phyloP scores from a whole-genome alignment of 1,284 basidiomycete genomes.

The Somion occarium region DNA sequence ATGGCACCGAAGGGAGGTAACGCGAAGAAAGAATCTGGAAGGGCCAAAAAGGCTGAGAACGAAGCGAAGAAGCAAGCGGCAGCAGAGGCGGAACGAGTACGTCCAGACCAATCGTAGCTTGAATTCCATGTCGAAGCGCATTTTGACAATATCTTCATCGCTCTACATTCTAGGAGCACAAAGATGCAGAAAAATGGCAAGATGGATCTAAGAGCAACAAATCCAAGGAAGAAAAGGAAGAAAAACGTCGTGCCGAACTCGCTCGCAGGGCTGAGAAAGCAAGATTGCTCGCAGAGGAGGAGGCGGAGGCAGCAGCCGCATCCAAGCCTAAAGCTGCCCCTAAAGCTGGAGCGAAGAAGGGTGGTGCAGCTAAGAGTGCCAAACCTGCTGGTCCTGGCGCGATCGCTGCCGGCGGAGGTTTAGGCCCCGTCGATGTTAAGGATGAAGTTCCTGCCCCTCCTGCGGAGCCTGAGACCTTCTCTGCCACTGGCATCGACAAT shows the following conservation, averaged over 20 bases:
- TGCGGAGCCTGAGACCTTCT: slow-evolving; percentile 62
- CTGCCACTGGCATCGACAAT: slow-evolving; percentile 89
- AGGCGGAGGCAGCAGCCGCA: slow-evolving; percentile 52
- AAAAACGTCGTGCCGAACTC: slow-evolving; percentile 68
- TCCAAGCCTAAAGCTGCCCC: slow-evolving; percentile 62
- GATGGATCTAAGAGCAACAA: slow-evolving; percentile 64
- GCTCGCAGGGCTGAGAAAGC: slow-evolving; percentile 77
- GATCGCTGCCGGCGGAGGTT: slow-evolving; percentile 65
- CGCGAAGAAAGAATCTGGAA: slow-evolving; percentile 84
- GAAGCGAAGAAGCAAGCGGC: slow-evolving; percentile 72
- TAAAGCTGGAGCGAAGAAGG: slow-evolving; percentile 62
- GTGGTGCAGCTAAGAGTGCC: slow-evolving; percentile 20
- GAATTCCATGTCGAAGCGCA: too few relatives aligned
- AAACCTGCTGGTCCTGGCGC: slow-evolving; percentile 73
- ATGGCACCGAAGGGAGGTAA: slow-evolving; percentile 88
- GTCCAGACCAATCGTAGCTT: too few relatives aligned
- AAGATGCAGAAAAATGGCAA: slow-evolving; percentile 79
- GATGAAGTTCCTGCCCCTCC: slow-evolving; percentile 24
- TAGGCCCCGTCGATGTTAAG: slow-evolving; percentile 24
- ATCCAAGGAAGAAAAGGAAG: slow-evolving; percentile 70
- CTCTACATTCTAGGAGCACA: slow-evolving; percentile 49
- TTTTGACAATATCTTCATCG: too few relatives aligned
- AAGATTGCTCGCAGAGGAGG: slow-evolving; percentile 80
- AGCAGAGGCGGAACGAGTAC: slow-evolving; percentile 55
- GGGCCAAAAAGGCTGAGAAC: slow-evolving; percentile 92